Base-by-base conservation (phyloP, 164 flowering plant species). In the Brasenia schreberi region DNA sequence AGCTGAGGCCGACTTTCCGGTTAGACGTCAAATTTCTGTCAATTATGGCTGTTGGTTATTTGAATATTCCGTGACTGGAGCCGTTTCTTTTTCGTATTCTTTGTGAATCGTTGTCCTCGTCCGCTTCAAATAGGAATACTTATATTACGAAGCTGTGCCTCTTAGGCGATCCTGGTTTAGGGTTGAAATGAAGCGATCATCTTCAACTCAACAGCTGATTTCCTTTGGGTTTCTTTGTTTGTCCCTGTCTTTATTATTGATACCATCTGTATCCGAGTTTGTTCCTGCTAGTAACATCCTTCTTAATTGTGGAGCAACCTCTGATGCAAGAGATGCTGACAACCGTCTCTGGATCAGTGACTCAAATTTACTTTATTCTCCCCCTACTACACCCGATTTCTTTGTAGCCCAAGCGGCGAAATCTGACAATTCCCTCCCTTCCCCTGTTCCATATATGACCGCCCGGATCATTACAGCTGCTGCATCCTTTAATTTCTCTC, bases 401-500 rank as follows among this genome's bases (percentile, higher is more conserved):
- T 43, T 65, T 1, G n/a, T 67, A 0, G 68, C 72, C 2, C 70
- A 33, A 3, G 86, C 89, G 1, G 59, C 70, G 16, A n/a, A n/a
- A 6, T 19, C 62, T 18, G 96, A 89, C 69, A 83, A 87, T 14
- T 81, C 90, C 1, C 75, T 89, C 19, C 82, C 88, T 65, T 89
- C 92, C 10, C 33, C 72, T 0, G 66, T 84, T 23, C 96, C 96
- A 0, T 89, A 85, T 77, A 85, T 85, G 96, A 62, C 83, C 0
- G 88, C 88, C 0, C 71, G 88, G 63, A 72, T 87, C 58, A 81
- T 89, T 73, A 77, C 75, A 2, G 67, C 83, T 0, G 79, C 79
- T 65, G 63, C 79, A 1, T 63, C 81, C 0, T 87, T 82, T 69
- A 56, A 65, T 5, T 80, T 88, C 67, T 39, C 77, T 4, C 69